Conservation (phyloP, 1,284 basidiomycete genomes). For the Veloboletus limbatus region DNA sequence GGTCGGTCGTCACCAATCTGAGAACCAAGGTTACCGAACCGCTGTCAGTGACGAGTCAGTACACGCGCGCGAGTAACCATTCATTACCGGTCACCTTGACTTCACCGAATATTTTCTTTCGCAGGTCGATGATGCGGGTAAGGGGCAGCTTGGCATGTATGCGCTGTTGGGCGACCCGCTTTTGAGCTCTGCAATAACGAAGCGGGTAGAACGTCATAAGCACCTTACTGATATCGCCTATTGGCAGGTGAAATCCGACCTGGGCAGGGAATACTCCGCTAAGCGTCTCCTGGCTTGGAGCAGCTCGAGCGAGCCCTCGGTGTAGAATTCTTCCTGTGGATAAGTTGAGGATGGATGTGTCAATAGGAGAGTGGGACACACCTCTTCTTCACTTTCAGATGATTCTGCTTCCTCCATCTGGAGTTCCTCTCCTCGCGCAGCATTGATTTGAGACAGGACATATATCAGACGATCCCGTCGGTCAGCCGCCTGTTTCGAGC, state of each 20-base stretch:
- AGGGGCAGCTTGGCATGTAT: slow-evolving; percentile 87
- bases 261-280: slow-evolving; percentile 89
- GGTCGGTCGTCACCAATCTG: slow-evolving; percentile 98
- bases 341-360: background rate
- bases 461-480: slow-evolving; percentile 92
- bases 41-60: slow-evolving; percentile 45
- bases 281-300: slow-evolving; percentile 81
- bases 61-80: background rate
- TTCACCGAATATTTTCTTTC: slow-evolving; percentile 85
- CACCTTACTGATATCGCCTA: slow-evolving; percentile 63
- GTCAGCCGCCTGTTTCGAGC: slow-evolving; percentile 64
- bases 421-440: slow-evolving; percentile 71
- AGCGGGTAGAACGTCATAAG: slow-evolving; percentile 57
- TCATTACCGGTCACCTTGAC: slow-evolving; percentile 63
- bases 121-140: slow-evolving; percentile 84
- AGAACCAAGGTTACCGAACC: slow-evolving; percentile 89
- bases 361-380: slow-evolving; percentile 31
- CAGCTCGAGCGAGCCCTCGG: slow-evolving; percentile 84
- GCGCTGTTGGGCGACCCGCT: slow-evolving; percentile 85
- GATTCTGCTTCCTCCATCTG: slow-evolving; percentile 68
- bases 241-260: slow-evolving; percentile 70
- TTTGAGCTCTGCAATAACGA: slow-evolving; percentile 77
- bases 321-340: slow-evolving; percentile 89
- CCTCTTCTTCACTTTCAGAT: slow-evolving; percentile 77
- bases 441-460: slow-evolving; percentile 85